phyloP scores from a whole-genome alignment of 78 protist genomes.

The Dictyostelium intermedium region DNA sequence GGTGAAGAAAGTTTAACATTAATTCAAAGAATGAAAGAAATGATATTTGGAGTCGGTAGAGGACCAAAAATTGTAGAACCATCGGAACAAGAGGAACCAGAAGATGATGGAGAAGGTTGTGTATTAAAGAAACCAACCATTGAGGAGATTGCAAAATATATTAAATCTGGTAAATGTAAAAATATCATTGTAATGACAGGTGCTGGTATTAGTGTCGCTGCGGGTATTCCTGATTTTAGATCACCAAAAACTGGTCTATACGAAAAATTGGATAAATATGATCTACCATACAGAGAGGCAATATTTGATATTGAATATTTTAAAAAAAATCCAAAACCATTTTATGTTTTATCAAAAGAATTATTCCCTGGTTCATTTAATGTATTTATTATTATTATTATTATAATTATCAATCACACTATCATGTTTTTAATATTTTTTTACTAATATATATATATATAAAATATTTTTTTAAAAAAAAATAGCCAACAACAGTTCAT shows the following conservation, averaged over 20 bases:
- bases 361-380: conserved; percentile 62
- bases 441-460: neutral
- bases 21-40: conserved; percentile 15
- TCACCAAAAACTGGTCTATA: conserved; percentile 92
- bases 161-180: conserved; percentile 15
- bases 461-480: neutral
- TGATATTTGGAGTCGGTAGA: neutral
- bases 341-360: conserved; percentile 81
- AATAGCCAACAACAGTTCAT: conserved; percentile 89
- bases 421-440: neutral
- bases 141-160: conserved; percentile 61
- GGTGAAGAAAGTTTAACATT: neutral
- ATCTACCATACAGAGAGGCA: conserved; percentile 89
- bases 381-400: neutral
- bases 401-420: no score
- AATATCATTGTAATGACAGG: conserved; percentile 84
- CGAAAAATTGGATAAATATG: conserved; percentile 77
- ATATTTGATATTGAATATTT: conserved; percentile 76
- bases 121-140: conserved; percentile 16
- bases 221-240: conserved; percentile 94
- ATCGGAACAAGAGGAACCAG: neutral
- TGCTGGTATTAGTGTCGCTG: conserved; percentile 82
- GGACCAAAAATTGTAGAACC: neutral
- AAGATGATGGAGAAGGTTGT: neutral
- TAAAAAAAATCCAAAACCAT: conserved; percentile 85